These are phyloP conservation scores for Populus hybrid DNA, from an alignment of 441 rosid species.

Conservation along the genomic window DNA sequence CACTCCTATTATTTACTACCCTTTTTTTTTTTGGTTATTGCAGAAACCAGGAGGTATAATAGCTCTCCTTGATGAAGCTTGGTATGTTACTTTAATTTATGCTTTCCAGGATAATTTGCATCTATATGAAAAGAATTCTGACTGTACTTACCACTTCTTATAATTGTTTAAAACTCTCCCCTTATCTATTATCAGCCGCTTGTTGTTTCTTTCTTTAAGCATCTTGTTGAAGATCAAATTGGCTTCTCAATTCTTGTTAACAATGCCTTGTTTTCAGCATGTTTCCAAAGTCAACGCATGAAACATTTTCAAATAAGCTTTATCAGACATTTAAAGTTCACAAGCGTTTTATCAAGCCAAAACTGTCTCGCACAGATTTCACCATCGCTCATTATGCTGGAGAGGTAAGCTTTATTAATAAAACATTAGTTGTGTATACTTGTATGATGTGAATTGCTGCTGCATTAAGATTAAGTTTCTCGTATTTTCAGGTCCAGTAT, in stretches of 20 bases:
- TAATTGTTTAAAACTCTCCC: background rate
- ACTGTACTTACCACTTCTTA: background rate
- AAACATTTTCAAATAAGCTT: constrained; percentile 91
- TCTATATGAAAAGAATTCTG: constrained; percentile 8
- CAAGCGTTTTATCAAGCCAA: constrained; percentile 95
- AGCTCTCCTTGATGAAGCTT: constrained; percentile 98
- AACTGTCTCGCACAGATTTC: constrained; percentile 93
- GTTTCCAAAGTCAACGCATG: constrained; percentile 99
- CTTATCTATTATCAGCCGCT: background rate
- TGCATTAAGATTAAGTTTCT: constrained; percentile 7
- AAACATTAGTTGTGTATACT: background rate
- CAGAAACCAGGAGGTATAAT: constrained; percentile 99
- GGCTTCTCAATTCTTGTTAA: constrained; percentile 14
- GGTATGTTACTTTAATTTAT: constrained; percentile 43
- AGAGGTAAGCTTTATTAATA: constrained; percentile 49
- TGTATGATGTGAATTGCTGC: background rate
- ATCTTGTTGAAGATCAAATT: constrained; percentile 8
- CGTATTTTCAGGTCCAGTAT: constrained; percentile 63
- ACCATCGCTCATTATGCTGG: constrained; percentile 94
- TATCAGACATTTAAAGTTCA: constrained; percentile 87
- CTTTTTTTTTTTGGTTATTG: constrained; percentile 15
- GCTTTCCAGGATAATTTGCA: background rate
- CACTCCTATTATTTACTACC: background rate
- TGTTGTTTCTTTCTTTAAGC: constrained; percentile 4
- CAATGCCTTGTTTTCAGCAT: constrained; percentile 50